These are phyloP conservation scores for Acer negundo DNA, from an alignment of 345 rosid genomes.

Conservation along the genomic window DNA sequence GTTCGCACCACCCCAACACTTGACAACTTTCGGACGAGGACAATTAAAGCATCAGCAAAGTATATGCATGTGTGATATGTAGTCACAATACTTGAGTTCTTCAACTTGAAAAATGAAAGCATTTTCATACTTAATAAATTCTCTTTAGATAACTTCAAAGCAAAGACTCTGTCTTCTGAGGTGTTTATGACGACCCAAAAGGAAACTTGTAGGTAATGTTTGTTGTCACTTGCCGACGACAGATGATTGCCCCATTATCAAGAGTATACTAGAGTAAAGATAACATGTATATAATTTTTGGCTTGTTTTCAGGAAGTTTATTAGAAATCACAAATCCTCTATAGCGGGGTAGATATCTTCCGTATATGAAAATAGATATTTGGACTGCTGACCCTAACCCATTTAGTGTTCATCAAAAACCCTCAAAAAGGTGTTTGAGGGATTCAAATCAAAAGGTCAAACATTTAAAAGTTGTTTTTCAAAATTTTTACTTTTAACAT, in stretches of 20 bases:
- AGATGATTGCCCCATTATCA: not conserved
- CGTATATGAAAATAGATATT: too few relatives aligned
- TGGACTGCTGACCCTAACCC: too few relatives aligned
- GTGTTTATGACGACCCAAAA: slow-evolving; percentile 9
- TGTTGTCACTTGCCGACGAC: not conserved
- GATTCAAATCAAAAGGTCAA: too few relatives aligned
- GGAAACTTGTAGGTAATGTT: slow-evolving; percentile 3
- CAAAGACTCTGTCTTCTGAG: slow-evolving; percentile 21
- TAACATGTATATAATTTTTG: not conserved
- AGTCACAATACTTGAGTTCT: slow-evolving; percentile 25
- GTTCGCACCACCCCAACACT: too few relatives aligned
- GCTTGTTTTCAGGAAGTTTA: not conserved
- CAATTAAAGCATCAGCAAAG: slow-evolving; percentile 31
- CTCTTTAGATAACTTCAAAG: slow-evolving; percentile 26
- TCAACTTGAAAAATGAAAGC: slow-evolving; percentile 20
- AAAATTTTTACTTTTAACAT: too few relatives aligned
- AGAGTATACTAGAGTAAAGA: not conserved
- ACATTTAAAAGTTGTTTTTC: too few relatives aligned
- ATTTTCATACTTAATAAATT: slow-evolving; percentile 2
- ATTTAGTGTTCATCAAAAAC: too few relatives aligned
- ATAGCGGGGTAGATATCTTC: too few relatives aligned
- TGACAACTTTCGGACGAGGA: not conserved
- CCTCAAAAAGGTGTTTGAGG: too few relatives aligned
- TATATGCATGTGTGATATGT: slow-evolving; percentile 11
- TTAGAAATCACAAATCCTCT: not conserved